Conservation (phyloP, 345 rosid genomes). For the Streptanthus diversifolius region DNA sequence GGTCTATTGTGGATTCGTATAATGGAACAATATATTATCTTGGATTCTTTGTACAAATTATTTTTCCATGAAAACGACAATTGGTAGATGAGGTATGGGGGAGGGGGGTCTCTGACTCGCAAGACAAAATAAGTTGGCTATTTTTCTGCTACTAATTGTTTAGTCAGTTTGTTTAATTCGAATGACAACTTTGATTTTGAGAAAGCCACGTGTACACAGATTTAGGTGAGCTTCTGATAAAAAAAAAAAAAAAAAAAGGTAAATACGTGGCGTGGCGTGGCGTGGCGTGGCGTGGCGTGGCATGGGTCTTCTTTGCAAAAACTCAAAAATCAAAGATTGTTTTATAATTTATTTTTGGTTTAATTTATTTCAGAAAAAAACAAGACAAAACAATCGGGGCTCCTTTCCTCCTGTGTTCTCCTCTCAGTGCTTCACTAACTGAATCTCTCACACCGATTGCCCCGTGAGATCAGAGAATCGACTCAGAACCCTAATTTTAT, state of each 20-base stretch:
- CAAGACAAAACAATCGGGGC: constrained; percentile 3
- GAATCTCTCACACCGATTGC: background rate
- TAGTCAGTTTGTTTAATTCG: no score
- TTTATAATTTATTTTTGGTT: background rate
- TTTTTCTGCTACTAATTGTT: no score
- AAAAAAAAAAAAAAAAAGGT: no score
- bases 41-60: no score
- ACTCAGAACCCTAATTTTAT: constrained; percentile 10
- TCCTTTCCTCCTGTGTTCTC: background rate
- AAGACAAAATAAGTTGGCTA: no score
- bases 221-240: constrained; percentile 12
- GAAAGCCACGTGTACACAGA: background rate
- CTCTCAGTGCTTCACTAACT: constrained; percentile 11
- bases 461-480: constrained; percentile 12
- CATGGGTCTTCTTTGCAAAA: background rate
- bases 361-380: background rate
- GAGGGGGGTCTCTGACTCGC: no score
- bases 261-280: background rate
- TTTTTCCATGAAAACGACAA: no score
- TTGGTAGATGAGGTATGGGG: no score
- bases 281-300: background rate
- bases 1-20: no score
- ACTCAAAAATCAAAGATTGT: background rate
- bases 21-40: no score
- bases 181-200: no score